These are phyloP conservation scores for Sporisorium sorghi DNA, from an alignment of 1,284 basidiomycete species.

Conservation along the genomic window DNA sequence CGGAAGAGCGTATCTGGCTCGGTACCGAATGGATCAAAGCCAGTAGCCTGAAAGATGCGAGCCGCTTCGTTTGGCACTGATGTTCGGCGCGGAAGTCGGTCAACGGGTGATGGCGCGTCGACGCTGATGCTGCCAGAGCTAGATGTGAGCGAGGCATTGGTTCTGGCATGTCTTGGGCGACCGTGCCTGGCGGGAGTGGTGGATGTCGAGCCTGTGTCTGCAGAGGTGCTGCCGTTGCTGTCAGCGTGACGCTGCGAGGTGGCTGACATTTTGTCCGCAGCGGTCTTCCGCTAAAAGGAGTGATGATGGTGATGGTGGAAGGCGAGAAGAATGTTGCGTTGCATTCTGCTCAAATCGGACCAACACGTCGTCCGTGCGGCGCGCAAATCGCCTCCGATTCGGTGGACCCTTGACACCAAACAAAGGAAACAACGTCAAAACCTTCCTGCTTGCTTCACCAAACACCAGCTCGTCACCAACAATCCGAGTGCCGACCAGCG, in stretches of 20 bases:
- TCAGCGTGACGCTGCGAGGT: too few species aligned
- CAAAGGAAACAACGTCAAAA: neutral
- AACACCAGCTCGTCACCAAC: constrained; percentile 8
- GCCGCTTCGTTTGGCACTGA: constrained; percentile 29
- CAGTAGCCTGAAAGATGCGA: constrained; percentile 41
- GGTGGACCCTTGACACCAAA: constrained; percentile 26
- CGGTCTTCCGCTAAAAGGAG: neutral
- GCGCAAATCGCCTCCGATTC: constrained; percentile 31
- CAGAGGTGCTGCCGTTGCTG: too few species aligned
- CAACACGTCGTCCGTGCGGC: constrained; percentile 29
- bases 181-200: constrained; percentile 23
- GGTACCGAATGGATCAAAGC: constrained; percentile 40
- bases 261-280: constrained; percentile 17
- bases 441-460: neutral
- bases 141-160: constrained; percentile 49
- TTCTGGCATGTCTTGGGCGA: constrained; percentile 39
- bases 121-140: constrained; percentile 18
- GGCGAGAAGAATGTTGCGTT: constrained; percentile 1
- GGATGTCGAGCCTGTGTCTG: constrained; percentile 5
- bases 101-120: constrained; percentile 3
- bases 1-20: constrained; percentile 56
- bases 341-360: neutral
- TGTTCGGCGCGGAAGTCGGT: constrained; percentile 9
- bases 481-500: neutral
- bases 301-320: constrained; percentile 6